phyloP scores from a whole-genome alignment of 192 early-diverging fungal genomes.

The Dissophora ornata region DNA sequence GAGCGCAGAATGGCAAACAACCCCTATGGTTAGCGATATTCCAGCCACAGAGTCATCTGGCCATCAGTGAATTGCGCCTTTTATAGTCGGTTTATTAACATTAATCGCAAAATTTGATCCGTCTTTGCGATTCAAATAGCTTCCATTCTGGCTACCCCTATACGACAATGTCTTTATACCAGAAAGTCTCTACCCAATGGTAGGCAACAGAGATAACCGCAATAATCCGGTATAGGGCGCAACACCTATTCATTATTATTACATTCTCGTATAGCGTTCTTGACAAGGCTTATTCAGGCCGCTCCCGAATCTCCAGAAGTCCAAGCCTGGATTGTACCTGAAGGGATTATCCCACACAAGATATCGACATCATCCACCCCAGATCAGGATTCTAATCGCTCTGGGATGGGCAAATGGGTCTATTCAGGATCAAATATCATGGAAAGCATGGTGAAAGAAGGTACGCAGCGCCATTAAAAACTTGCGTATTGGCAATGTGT shows the following conservation, averaged over 20 bases:
- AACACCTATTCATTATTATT: too few species aligned
- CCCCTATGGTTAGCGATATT: slow-evolving; percentile 39
- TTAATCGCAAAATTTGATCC: too few species aligned
- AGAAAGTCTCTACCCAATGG: slow-evolving; percentile 26
- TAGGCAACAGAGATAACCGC: neutral
- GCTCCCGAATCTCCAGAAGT: slow-evolving; percentile 2
- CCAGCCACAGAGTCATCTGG: too few species aligned
- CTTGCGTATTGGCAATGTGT: too few species aligned
- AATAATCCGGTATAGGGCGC: too few species aligned
- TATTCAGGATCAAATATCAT: slow-evolving; percentile 2
- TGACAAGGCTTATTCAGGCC: slow-evolving; percentile 37
- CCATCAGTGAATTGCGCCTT: too few species aligned
- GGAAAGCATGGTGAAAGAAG: slow-evolving; percentile 24
- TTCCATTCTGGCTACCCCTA: slow-evolving; percentile 18
- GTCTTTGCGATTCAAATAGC: slow-evolving; percentile 8
- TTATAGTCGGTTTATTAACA: too few species aligned
- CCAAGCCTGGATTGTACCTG: slow-evolving; percentile 32
- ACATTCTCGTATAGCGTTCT: slow-evolving; percentile 14
- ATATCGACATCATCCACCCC: neutral
- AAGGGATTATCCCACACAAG: slow-evolving; percentile 10
- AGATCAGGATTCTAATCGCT: neutral
- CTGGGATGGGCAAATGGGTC: slow-evolving; percentile 28
- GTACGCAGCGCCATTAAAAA: neutral
- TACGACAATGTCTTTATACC: slow-evolving; percentile 27
- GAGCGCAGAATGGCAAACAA: slow-evolving; percentile 23